A percentile compares a stretch with the other conserved stretches of the same genome.
These are phyloP conservation scores for Histomonas meleagridis DNA, from an alignment of 208 protist genomes.

Conservation along the genomic window DNA sequence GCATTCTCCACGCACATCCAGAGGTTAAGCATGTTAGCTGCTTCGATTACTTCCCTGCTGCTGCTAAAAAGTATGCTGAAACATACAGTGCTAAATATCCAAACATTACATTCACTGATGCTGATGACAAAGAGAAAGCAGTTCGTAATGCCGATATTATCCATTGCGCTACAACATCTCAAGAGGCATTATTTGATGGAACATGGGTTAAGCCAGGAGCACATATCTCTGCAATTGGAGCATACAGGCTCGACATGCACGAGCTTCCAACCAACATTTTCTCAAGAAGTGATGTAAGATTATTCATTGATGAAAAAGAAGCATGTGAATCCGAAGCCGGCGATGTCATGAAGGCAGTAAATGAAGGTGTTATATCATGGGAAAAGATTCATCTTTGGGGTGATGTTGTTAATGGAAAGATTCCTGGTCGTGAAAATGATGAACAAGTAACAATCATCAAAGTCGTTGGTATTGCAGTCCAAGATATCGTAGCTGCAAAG, in stretches of 20 bases:
- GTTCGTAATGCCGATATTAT: background rate
- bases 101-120: background rate
- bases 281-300: background rate
- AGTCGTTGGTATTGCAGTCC: background rate
- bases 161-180: slow-evolving; percentile 1
- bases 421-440: background rate
- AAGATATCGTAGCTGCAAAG: background rate
- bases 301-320: background rate
- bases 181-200: background rate
- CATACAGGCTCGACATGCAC: background rate
- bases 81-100: background rate
- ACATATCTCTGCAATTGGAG: background rate
- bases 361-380: background rate
- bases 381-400: background rate
- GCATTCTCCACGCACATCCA: background rate
- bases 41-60: background rate
- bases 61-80: background rate
- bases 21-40: background rate
- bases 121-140: background rate
- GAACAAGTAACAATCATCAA: background rate
- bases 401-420: background rate
- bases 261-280: background rate
- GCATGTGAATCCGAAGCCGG: background rate
- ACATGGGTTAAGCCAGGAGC: background rate
- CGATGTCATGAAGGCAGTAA: background rate